A percentile compares a stretch with the other conserved stretches of the same genome.
Evolutionary conservation across 352 stramenopile species (phyloP).

Genomic region (Phytopythium oedochilum): DNA sequence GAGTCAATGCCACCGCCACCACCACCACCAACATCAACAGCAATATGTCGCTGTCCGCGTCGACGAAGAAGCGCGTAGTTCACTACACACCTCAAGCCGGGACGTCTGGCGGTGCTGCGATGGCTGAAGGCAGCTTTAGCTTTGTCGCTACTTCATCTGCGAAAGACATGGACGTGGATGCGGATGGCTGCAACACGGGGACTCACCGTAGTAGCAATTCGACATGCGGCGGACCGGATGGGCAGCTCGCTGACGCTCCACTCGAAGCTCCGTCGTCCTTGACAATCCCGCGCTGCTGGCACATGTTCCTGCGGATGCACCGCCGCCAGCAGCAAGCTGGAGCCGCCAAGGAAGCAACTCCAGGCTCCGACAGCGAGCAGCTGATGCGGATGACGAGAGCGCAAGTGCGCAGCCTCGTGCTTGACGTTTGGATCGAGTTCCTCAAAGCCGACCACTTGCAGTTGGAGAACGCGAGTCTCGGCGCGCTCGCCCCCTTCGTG

Average conservation of each 20-base stretch:
- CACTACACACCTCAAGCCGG: neutral
- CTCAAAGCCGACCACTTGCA: conserved; percentile 63
- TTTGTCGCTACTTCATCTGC: neutral
- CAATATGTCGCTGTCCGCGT: conserved; percentile 6
- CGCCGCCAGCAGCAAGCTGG: conserved; percentile 9
- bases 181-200: neutral
- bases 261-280: neutral
- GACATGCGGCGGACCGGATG: neutral
- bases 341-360: neutral
- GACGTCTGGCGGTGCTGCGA: too few species aligned
- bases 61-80: conserved; percentile 2
- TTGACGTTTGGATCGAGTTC: conserved; percentile 77
- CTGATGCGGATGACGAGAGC: conserved; percentile 1
- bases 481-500: conserved; percentile 54
- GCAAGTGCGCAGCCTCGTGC: conserved; percentile 41
- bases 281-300: conserved; percentile 27
- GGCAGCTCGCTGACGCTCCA: neutral
- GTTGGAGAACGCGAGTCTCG: conserved; percentile 44
- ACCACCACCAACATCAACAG: neutral
- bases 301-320: conserved; percentile 23
- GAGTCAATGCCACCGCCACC: neutral
- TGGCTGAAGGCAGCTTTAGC: neutral
- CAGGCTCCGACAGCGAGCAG: neutral
- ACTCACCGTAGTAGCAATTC: neutral
- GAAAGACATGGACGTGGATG: neutral